These are phyloP conservation scores for Leishmania guyanensis DNA, from an alignment of 208 protist species.

Conservation along the genomic window DNA sequence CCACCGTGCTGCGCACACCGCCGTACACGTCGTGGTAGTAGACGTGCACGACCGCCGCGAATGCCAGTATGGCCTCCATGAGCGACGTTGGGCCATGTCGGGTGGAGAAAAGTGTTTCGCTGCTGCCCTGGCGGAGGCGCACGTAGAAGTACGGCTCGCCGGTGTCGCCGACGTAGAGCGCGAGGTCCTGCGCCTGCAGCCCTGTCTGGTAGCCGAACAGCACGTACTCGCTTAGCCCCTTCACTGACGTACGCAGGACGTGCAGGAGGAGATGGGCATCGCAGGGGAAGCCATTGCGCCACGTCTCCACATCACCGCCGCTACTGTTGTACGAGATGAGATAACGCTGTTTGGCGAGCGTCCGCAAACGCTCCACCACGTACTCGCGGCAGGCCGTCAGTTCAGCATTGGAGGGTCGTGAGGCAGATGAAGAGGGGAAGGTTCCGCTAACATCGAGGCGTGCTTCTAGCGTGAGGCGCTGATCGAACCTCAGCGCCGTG, in stretches of 20 bases:
- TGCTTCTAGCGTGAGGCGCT: slow-evolving; percentile 66
- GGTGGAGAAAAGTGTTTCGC: slow-evolving; percentile 42
- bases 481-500: slow-evolving; percentile 55
- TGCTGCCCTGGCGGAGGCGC: slow-evolving; percentile 44
- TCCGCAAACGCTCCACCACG: slow-evolving; percentile 61
- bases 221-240: slow-evolving; percentile 62
- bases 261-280: slow-evolving; percentile 85
- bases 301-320: slow-evolving; percentile 49
- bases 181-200: slow-evolving; percentile 45
- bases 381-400: slow-evolving; percentile 49
- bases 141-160: slow-evolving; percentile 89
- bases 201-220: slow-evolving; percentile 59
- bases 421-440: slow-evolving; percentile 32
- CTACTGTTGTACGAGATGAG: slow-evolving; percentile 52
- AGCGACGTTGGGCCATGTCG: slow-evolving; percentile 60
- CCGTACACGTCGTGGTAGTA: slow-evolving; percentile 66
- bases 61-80: slow-evolving; percentile 74
- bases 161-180: slow-evolving; percentile 71
- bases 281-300: slow-evolving; percentile 59
- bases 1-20: slow-evolving; percentile 57
- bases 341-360: slow-evolving; percentile 44
- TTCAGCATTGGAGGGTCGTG: slow-evolving; percentile 34
- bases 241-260: slow-evolving; percentile 63
- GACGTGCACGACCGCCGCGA: slow-evolving; percentile 56
- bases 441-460: slow-evolving; percentile 61